These are phyloP conservation scores for Colletotrichum ledebouriae DNA, from an alignment of 2,329 filamentous ascomycete genomes.

Conservation along the genomic window DNA sequence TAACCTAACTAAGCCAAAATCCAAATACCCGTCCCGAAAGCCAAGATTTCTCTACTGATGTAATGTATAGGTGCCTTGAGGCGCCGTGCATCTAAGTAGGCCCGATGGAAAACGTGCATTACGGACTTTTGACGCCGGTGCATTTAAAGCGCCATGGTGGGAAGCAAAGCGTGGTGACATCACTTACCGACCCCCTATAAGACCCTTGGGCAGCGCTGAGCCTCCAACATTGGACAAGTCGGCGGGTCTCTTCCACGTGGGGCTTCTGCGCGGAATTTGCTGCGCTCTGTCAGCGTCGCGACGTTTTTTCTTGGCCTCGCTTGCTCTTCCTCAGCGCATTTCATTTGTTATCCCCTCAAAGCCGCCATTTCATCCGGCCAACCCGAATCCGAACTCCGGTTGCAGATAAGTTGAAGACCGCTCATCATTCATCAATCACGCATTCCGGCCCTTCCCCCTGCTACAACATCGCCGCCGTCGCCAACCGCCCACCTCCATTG, in stretches of 20 bases:
- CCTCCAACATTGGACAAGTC: not conserved
- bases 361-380: constrained; percentile 11
- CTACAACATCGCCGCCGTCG: not conserved
- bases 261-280: constrained; percentile 36
- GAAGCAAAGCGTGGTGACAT: constrained; percentile 27
- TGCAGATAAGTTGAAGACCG: not conserved
- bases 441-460: no score
- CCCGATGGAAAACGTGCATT: no score
- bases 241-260: constrained; percentile 27
- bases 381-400: not conserved
- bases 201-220: constrained; percentile 25
- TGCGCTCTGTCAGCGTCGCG: constrained; percentile 16
- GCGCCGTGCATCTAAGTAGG: no score
- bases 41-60: not conserved
- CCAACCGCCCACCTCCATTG: not conserved
- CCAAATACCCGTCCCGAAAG: not conserved
- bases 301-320: constrained; percentile 28
- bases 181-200: constrained; percentile 17
- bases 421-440: not conserved
- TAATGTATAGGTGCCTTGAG: no score
- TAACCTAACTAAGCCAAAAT: no score
- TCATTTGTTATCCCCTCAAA: constrained; percentile 25
- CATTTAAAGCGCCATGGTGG: not conserved
- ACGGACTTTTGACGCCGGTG: not conserved
- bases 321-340: constrained; percentile 19